phyloP scores from a whole-genome alignment of 176 grass and related monocot species.

The Oryza australiensis region DNA sequence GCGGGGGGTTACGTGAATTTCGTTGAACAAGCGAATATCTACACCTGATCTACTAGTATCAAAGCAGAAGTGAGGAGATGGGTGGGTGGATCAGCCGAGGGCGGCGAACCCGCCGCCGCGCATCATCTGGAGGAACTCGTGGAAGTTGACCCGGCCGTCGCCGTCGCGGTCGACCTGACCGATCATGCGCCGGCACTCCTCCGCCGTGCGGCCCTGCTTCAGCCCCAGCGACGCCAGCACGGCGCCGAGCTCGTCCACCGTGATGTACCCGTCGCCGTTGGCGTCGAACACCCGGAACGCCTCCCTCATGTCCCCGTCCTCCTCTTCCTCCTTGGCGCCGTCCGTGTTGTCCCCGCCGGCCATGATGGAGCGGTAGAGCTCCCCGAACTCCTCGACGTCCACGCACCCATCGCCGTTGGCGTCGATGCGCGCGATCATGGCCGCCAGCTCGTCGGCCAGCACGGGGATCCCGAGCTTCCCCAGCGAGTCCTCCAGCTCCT shows the following conservation, averaged over 20 bases:
- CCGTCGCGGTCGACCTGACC: constrained; percentile 67
- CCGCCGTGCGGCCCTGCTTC: constrained; percentile 60
- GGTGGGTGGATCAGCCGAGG: constrained; percentile 27
- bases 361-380: constrained; percentile 65
- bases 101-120: constrained; percentile 62
- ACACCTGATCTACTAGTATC: constrained; percentile 29
- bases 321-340: not conserved
- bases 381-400: constrained; percentile 73
- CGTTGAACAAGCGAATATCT: constrained; percentile 28
- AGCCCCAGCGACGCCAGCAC: constrained; percentile 77
- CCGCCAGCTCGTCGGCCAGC: constrained; percentile 49
- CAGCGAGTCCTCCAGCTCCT: constrained; percentile 75
- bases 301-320: constrained; percentile 63
- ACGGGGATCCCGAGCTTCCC: constrained; percentile 63
- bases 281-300: constrained; percentile 85
- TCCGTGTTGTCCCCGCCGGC: not conserved
- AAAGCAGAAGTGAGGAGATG: not conserved
- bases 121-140: constrained; percentile 86
- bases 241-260: constrained; percentile 65
- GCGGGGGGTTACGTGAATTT: constrained; percentile 6
- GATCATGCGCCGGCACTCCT: constrained; percentile 81
- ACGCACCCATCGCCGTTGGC: constrained; percentile 73
- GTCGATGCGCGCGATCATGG: constrained; percentile 76
- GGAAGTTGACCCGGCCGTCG: constrained; percentile 77
- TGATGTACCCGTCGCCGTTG: constrained; percentile 82